Evolutionary conservation across 768 basidiomycete species (phyloP).

Genomic region (Serendipita sp.): DNA sequence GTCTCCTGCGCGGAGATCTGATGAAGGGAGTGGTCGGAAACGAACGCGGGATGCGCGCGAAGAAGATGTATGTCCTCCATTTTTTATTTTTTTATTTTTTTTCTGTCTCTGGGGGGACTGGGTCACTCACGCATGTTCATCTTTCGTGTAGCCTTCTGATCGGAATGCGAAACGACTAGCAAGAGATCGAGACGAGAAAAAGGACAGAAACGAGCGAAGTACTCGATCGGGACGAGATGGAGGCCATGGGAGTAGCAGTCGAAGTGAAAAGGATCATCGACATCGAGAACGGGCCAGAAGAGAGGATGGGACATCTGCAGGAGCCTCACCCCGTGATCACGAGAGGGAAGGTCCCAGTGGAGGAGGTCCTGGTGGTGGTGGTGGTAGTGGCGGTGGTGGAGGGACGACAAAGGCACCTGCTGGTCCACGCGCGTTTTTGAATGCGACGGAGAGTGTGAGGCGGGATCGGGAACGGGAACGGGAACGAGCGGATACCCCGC

Average conservation of each 20-base stretch:
- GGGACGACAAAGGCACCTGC: constrained; percentile 36
- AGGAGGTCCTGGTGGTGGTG: too few species aligned
- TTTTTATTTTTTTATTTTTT: constrained; percentile 10
- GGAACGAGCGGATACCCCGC: constrained; percentile 15
- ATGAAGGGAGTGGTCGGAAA: background rate
- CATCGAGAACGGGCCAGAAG: constrained; percentile 5
- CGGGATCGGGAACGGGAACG: constrained; percentile 8
- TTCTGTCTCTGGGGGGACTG: background rate
- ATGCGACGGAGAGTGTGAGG: constrained; percentile 26
- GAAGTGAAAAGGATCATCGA: constrained; percentile 17
- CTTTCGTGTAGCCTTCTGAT: background rate
- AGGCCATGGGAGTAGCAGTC: too few species aligned
- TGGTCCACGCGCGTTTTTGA: constrained; percentile 29
- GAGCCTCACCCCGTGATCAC: background rate
- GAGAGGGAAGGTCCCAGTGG: background rate
- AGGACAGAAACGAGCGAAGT: background rate
- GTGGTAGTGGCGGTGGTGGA: too few species aligned
- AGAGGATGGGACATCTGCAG: constrained; percentile 7
- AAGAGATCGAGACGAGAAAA: constrained; percentile 5
- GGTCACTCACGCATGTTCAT: too few species aligned
- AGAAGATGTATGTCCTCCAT: background rate
- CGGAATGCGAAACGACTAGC: constrained; percentile 3
- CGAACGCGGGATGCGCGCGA: constrained; percentile 2
- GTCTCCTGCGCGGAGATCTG: background rate
- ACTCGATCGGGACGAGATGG: too few species aligned